Base-by-base conservation (phyloP, 2,329 filamentous ascomycete species). In the Lachnum nothofagi region DNA sequence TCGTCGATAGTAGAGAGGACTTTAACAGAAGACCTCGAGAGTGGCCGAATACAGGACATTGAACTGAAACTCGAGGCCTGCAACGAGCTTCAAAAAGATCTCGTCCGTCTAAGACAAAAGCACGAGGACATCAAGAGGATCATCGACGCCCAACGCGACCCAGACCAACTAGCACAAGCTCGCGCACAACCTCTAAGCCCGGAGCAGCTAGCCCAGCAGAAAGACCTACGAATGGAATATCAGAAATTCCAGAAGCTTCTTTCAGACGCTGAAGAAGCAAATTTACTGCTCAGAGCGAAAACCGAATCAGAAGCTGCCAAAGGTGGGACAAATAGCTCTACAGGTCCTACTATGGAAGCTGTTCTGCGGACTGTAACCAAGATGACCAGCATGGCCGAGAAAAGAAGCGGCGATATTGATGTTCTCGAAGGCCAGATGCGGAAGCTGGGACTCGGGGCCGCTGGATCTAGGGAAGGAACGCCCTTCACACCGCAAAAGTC, bases 331-430 rank as follows among this genome's bases (percentile, higher is more conserved):
- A 70, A 71, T 35, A 77, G 72, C 57, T 76, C 53, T 23, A 39
- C 56, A 6, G 65, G 64, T 1, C 93, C 93, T 0, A 96, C 91
- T 0, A 88, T 96, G 8, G 93, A 96, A 60, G 88, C 89, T 0
- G 88, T 98, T 17, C 85, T 91, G 58, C 88, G 87, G 51, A 98
- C 93, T 1, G 95, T 98, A 57, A 75, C 76, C 49, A 95, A 93
- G 64, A 91, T 98, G 86, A 96, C 91, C 27, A 79, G 75, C 51
- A 91, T 96, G 85, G 87, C 87, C 0, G 88, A 97, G 73, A 88
- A 89, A 70, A 87, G 88, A 65, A 93, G 87, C 63, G 88, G 85
- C 49, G 91, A 97, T 60, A 83, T 98, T 44, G 89, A 95, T 65
- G 81, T 95, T 5, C 76, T 97, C 25, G 93, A 97, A 69, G 80